Conservation (phyloP, 2,329 filamentous ascomycete genomes). For the Exophiala phaeomuriformis region DNA sequence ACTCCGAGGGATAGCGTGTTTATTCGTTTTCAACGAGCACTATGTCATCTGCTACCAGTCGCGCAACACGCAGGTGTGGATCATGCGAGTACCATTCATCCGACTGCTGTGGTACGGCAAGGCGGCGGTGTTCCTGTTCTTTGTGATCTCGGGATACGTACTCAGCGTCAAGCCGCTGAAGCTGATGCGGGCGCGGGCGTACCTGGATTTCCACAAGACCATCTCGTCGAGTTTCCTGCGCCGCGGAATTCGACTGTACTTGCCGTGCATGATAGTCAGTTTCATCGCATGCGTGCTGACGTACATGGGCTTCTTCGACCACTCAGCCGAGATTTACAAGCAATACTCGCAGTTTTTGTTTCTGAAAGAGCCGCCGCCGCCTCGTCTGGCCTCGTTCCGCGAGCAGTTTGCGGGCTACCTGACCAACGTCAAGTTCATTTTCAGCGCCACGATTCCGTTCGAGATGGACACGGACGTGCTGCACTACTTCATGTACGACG, state of each 20-base stretch:
- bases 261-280: constrained; percentile 37
- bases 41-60: constrained; percentile 18
- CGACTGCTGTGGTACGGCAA: constrained; percentile 15
- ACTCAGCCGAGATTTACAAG: constrained; percentile 1
- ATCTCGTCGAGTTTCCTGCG: constrained; percentile 39
- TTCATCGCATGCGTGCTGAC: constrained; percentile 36
- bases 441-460: constrained; percentile 12
- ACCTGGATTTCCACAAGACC: constrained; percentile 34
- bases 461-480: constrained; percentile 8
- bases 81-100: constrained; percentile 13
- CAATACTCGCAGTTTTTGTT: constrained; percentile 5
- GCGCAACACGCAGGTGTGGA: constrained; percentile 7
- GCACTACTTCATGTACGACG: constrained; percentile 27
- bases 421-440: constrained; percentile 32
- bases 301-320: constrained; percentile 29
- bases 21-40: constrained; percentile 21
- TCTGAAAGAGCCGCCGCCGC: constrained; percentile 28
- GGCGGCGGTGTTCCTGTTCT: constrained; percentile 38
- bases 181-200: constrained; percentile 33
- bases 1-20: constrained; percentile 37
- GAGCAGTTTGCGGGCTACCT: constrained; percentile 28
- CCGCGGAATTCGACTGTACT: constrained; percentile 38
- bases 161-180: constrained; percentile 38
- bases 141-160: constrained; percentile 44
- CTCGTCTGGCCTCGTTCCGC: constrained; percentile 33